Percentiles rank a stretch among this genome's conserved stretches.
phyloP scores from a whole-genome alignment of 371 early-diverging fungal genomes.

The Spraguea lophii region DNA sequence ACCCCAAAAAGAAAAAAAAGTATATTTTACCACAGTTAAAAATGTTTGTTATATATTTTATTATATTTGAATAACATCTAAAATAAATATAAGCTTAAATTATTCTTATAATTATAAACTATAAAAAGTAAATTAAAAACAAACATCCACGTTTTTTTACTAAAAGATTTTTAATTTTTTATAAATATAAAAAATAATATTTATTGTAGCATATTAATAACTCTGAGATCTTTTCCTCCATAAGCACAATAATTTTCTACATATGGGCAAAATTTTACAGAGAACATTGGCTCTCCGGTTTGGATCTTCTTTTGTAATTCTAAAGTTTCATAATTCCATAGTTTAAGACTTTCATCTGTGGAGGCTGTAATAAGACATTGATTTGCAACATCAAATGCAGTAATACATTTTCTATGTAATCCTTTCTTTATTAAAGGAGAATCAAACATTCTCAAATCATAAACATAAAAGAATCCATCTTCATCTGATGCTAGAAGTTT shows the following conservation, averaged over 20 bases:
- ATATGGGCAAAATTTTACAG: slow-evolving; percentile 3
- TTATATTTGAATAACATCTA: too few species aligned
- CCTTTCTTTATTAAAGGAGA: background rate
- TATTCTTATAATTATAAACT: too few species aligned
- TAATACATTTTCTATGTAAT: slow-evolving; percentile 5
- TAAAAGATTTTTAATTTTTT: too few species aligned
- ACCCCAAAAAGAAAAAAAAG: too few species aligned
- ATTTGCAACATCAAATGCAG: slow-evolving; percentile 6
- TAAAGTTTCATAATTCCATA: slow-evolving; percentile 2
- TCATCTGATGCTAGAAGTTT: slow-evolving; percentile 1
- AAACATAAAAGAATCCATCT: slow-evolving; percentile 4
- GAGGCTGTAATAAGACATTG: slow-evolving; percentile 7
- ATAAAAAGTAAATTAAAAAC: too few species aligned
- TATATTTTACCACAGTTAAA: too few species aligned
- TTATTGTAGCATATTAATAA: too few species aligned
- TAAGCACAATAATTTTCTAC: slow-evolving; percentile 9
- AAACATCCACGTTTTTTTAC: too few species aligned
- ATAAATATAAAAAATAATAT: too few species aligned
- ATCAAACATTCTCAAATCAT: slow-evolving; percentile 7
- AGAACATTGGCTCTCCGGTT: slow-evolving; percentile 4
- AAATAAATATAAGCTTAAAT: too few species aligned
- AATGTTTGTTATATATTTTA: too few species aligned
- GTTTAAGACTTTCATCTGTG: slow-evolving; percentile 4
- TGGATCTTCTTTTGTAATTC: slow-evolving; percentile 1
- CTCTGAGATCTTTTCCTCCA: too few species aligned